These are phyloP conservation scores for Pythium angustatum DNA, from an alignment of 352 stramenopile species.

Conservation along the genomic window DNA sequence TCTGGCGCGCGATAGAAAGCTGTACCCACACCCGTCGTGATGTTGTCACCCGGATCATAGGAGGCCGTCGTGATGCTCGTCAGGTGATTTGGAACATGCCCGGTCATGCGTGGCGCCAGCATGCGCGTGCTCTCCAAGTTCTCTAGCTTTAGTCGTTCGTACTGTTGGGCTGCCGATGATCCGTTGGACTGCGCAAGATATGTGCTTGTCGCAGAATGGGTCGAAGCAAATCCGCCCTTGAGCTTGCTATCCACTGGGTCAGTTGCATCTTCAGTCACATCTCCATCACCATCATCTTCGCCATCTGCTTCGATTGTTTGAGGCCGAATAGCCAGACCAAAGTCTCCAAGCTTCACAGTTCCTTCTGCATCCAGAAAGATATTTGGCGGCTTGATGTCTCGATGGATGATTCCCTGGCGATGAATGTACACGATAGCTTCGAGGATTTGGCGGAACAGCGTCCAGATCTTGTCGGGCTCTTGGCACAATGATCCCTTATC, in stretches of 20 bases:
- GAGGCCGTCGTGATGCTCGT: constrained; percentile 65
- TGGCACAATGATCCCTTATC: constrained; percentile 86
- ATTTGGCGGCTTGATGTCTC: constrained; percentile 92
- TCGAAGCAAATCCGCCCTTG: constrained; percentile 5
- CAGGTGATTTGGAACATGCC: constrained; percentile 24
- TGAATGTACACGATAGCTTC: constrained; percentile 96
- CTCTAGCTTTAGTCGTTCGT: constrained; percentile 65
- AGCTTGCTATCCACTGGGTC: constrained; percentile 1
- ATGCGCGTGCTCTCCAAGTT: constrained; percentile 70
- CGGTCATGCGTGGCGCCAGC: constrained; percentile 10
- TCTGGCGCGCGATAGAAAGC: constrained; percentile 95
- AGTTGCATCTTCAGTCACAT: constrained; percentile 19
- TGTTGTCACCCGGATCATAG: constrained; percentile 50
- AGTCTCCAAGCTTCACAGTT: constrained; percentile 94
- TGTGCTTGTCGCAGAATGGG: constrained; percentile 10
- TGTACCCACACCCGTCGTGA: constrained; percentile 95
- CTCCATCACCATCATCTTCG: constrained; percentile 39
- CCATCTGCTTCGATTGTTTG: constrained; percentile 50
- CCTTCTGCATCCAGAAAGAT: constrained; percentile 94
- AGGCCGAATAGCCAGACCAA: constrained; percentile 91
- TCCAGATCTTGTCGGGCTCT: constrained; percentile 92
- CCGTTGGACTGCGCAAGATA: constrained; percentile 58
- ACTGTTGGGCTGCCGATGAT: constrained; percentile 71
- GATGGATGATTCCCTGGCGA: constrained; percentile 91
- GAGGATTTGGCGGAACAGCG: constrained; percentile 93